A percentile compares a stretch with the other conserved stretches of the same genome.
phyloP scores from a whole-genome alignment of 805 yeast species.

The Monosporozyma yasuniensis region DNA sequence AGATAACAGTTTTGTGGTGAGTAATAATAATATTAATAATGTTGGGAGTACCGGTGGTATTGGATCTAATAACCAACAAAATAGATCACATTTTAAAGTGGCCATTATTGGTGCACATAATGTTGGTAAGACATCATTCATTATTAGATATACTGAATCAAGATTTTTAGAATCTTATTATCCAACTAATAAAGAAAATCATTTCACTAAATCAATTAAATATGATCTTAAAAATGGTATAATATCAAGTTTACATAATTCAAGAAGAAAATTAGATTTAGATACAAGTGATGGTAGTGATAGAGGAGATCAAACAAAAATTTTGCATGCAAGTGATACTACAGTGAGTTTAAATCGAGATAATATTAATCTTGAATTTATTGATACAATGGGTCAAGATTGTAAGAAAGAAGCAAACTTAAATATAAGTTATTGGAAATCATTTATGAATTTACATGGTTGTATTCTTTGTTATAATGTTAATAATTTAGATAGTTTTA shows the following conservation, averaged over 20 bases:
- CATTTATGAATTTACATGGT: conserved; percentile 75
- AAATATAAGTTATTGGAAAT: conserved; percentile 46
- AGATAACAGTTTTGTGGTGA: background rate
- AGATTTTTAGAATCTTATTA: conserved; percentile 83
- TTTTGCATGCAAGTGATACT: background rate
- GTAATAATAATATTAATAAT: background rate
- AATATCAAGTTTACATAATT: background rate
- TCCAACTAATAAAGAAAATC: conserved; percentile 78
- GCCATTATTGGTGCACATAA: conserved; percentile 84
- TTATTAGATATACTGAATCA: conserved; percentile 77
- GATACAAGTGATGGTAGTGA: background rate
- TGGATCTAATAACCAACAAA: background rate
- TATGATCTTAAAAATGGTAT: conserved; percentile 45
- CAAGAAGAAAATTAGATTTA: background rate
- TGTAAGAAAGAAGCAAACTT: conserved; percentile 58
- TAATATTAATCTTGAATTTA: conserved; percentile 47
- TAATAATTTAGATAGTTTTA: conserved; percentile 68
- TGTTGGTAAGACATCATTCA: conserved; percentile 80
- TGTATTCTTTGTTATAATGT: conserved; percentile 76
- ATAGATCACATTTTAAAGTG: conserved; percentile 42
- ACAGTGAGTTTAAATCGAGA: background rate
- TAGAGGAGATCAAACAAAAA: background rate
- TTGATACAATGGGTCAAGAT: conserved; percentile 93
- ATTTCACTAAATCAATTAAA: conserved; percentile 55
- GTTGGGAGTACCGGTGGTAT: background rate